These are phyloP conservation scores for Diutina catenulata DNA, from an alignment of 1,139 yeast species.

Conservation along the genomic window DNA sequence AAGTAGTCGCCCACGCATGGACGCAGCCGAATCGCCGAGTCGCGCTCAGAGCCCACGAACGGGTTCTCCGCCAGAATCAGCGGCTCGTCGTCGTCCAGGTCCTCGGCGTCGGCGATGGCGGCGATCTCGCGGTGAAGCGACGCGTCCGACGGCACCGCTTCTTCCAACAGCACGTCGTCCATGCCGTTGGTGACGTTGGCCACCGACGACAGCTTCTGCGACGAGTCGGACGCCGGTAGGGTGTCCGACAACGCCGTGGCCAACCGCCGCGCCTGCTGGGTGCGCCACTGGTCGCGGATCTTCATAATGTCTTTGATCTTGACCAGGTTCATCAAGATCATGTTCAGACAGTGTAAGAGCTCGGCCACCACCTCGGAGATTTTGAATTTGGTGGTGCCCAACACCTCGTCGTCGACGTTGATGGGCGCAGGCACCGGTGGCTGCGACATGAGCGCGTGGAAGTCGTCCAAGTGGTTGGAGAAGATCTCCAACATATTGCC, in stretches of 20 bases:
- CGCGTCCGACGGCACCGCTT: background rate
- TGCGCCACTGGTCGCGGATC: slow-evolving; percentile 26
- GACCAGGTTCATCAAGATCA: slow-evolving; percentile 33
- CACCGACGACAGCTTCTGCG: slow-evolving; percentile 7
- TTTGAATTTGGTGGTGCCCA: slow-evolving; percentile 34
- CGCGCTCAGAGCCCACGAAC: slow-evolving; percentile 31
- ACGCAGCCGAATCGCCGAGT: slow-evolving; percentile 18
- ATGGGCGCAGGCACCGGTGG: background rate
- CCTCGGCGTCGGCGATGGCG: slow-evolving; percentile 12
- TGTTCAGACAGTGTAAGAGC: slow-evolving; percentile 35
- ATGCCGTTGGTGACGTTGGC: slow-evolving; percentile 24
- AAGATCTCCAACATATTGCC: slow-evolving; percentile 33
- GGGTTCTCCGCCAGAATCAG: slow-evolving; percentile 35
- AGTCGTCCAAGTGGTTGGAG: slow-evolving; percentile 24
- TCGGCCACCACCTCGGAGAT: slow-evolving; percentile 35
- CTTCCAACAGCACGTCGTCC: slow-evolving; percentile 28
- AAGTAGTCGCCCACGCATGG: slow-evolving; percentile 36
- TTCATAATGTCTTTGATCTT: slow-evolving; percentile 24
- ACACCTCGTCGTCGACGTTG: slow-evolving; percentile 9
- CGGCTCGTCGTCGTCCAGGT: slow-evolving; percentile 36
- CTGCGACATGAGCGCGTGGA: slow-evolving; percentile 12
- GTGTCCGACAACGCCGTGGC: slow-evolving; percentile 19
- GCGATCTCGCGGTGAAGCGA: background rate
- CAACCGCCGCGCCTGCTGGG: slow-evolving; percentile 20
- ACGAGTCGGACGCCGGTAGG: background rate